Evolutionary conservation across 306 rosid genomes (phyloP), one percentile per base, ranked within the genome.

Genomic region (Astragalus glycyphyllos): DNA sequence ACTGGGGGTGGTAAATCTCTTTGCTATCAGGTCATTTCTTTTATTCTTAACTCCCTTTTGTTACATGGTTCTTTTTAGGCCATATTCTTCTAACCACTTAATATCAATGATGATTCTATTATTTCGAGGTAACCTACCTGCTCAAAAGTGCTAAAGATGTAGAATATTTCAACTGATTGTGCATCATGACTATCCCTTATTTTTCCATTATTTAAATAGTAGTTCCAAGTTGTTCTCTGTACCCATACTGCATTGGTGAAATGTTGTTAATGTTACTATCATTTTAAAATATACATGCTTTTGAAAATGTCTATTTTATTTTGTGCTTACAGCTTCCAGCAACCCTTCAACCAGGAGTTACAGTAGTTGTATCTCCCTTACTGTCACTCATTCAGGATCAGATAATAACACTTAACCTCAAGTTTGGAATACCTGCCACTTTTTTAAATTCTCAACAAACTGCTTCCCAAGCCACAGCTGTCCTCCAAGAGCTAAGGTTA

Each of bases 381-480:
- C 99, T 94, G 73, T 94, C 99, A 55, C 92, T 94, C 68, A 94
- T 94, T 82, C 99, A 94, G 84, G 99, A 94, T 83, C 97, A 94
- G 85, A 91, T 91, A 73, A 69, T 87, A 41, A 87, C 99, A 11
- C 83, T 94, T 77, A 94, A 90, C 85, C 80, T 84, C 76, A 94
- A 94, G 76, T 94, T 71, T 73, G 97, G 96, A 79, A 81, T 94
- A 77, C 96, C 95, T 37, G 87, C 97, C 62, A 94, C 99, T 4
- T 94, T 94, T 82, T 77, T 94, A 75, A 94, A 91, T 82, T 94
- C 97, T 70, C 99, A 89, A 77, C 99, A 94, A 85, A 90, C 87
- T 56, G 72, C 88, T 75, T 86, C 90, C 42, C 97, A 89, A 76
- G 87, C 91, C 48, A 76, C 85, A 57, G 92, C 90, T 64, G 92